Percentiles rank a stretch among this genome's conserved stretches.
phyloP scores from a whole-genome alignment of 129 eudicot genomes.

The Calendula officinalis region DNA sequence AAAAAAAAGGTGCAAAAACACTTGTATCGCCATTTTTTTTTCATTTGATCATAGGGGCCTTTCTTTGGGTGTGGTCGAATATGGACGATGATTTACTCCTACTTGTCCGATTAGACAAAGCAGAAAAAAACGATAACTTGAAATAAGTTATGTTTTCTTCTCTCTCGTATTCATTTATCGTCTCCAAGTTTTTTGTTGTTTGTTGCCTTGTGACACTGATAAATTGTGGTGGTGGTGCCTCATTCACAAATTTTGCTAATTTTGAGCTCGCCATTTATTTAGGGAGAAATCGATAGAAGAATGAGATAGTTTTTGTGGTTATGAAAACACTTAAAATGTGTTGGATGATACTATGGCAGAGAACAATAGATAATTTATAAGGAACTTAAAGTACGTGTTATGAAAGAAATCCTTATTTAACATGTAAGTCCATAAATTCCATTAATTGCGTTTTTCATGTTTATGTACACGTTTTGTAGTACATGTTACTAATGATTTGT shows the following conservation, averaged over 20 bases:
- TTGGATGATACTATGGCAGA: conserved; percentile 4
- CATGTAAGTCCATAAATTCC: not conserved
- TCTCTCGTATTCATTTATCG: conserved; percentile 41
- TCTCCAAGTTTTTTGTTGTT: conserved; percentile 29
- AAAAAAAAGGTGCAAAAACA: not conserved
- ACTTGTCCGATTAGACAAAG: not conserved
- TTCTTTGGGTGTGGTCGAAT: not conserved
- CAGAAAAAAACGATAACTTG: conserved; percentile 1
- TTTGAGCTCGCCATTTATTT: conserved; percentile 6
- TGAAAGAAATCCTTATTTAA: not conserved
- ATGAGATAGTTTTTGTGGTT: not conserved
- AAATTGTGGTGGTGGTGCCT: conserved; percentile 41
- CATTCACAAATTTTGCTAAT: conserved; percentile 10
- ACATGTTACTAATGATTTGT: not conserved
- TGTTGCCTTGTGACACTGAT: conserved; percentile 29
- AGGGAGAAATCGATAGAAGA: not conserved
- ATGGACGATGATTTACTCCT: not conserved
- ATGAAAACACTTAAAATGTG: not conserved
- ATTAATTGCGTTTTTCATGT: not conserved
- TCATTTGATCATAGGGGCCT: not conserved
- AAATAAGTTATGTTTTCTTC: conserved; percentile 11
- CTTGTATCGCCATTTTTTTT: not conserved
- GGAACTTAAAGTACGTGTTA: conserved; percentile 3
- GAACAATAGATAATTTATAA: conserved; percentile 3
- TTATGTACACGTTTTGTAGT: too few species aligned